Conservation (phyloP, 192 early-diverging fungal genomes). For the Entomortierella chlamydospora region DNA sequence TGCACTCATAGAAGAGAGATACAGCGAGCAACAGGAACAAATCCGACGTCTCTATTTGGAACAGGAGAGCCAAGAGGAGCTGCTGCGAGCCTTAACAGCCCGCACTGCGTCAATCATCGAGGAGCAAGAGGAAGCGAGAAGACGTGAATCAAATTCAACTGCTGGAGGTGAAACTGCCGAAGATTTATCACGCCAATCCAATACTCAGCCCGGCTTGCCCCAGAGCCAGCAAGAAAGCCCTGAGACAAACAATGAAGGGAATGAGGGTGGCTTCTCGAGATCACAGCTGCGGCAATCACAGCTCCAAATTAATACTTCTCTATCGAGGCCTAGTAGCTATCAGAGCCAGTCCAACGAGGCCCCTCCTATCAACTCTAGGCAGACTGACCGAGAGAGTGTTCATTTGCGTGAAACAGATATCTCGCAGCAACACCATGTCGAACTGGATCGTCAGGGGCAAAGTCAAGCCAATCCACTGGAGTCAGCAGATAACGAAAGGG, state of each 20-base stretch:
- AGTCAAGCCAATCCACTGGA: not conserved
- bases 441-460: not conserved
- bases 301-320: slow-evolving; percentile 37
- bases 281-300: slow-evolving; percentile 11
- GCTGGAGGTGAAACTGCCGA: not conserved
- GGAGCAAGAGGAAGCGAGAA: slow-evolving; percentile 11
- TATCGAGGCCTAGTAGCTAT: slow-evolving; percentile 19
- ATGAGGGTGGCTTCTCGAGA: not conserved
- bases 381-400: not conserved
- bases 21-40: slow-evolving; percentile 35
- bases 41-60: slow-evolving; percentile 35
- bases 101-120: slow-evolving; percentile 31
- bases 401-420: not conserved
- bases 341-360: slow-evolving; percentile 7
- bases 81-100: slow-evolving; percentile 27
- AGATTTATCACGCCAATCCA: not conserved
- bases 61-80: slow-evolving; percentile 48
- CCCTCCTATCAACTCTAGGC: slow-evolving; percentile 4
- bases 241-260: not conserved
- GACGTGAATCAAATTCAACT: not conserved
- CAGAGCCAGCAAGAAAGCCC: not conserved
- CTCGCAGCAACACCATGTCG: not conserved
- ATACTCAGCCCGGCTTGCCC: not conserved
- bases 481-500: not conserved
- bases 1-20: not conserved